phyloP scores from a whole-genome alignment of 371 early-diverging fungal genomes.

The Mucor piriformis region DNA sequence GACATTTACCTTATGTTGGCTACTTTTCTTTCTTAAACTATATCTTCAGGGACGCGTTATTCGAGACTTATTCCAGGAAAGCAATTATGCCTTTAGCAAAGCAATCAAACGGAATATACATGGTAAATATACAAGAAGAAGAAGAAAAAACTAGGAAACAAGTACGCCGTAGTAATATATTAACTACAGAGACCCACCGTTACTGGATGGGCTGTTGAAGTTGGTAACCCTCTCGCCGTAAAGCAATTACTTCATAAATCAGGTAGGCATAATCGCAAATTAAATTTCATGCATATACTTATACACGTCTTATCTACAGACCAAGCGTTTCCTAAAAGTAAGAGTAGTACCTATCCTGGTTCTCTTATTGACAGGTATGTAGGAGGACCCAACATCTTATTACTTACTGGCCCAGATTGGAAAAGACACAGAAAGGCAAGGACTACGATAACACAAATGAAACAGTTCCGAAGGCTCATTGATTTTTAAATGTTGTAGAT shows the following conservation, averaged over 20 bases:
- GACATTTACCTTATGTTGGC: too few species aligned
- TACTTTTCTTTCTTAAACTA: too few species aligned
- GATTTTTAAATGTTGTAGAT: conserved; percentile 11
- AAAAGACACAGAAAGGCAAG: conserved; percentile 32
- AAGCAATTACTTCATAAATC: conserved; percentile 16
- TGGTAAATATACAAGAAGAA: too few species aligned
- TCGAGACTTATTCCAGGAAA: too few species aligned
- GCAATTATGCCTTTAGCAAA: too few species aligned
- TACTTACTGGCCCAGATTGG: conserved; percentile 37
- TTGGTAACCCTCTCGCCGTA: conserved; percentile 17
- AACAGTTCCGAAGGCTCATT: background rate
- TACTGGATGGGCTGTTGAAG: conserved; percentile 9
- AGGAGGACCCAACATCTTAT: too few species aligned
- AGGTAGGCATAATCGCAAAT: conserved; percentile 2
- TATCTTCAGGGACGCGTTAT: too few species aligned
- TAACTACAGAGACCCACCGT: conserved; percentile 12
- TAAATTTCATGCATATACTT: background rate
- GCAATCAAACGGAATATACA: too few species aligned
- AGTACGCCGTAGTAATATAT: too few species aligned
- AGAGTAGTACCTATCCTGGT: conserved; percentile 9
- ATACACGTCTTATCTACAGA: background rate
- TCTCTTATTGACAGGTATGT: conserved; percentile 32
- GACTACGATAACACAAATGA: background rate
- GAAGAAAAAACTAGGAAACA: too few species aligned
- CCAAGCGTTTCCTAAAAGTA: too few species aligned